Percentiles rank a stretch among this genome's conserved stretches.
Conservation (phyloP, 148 eudicot genomes). For the Vaccinium darrowii region DNA sequence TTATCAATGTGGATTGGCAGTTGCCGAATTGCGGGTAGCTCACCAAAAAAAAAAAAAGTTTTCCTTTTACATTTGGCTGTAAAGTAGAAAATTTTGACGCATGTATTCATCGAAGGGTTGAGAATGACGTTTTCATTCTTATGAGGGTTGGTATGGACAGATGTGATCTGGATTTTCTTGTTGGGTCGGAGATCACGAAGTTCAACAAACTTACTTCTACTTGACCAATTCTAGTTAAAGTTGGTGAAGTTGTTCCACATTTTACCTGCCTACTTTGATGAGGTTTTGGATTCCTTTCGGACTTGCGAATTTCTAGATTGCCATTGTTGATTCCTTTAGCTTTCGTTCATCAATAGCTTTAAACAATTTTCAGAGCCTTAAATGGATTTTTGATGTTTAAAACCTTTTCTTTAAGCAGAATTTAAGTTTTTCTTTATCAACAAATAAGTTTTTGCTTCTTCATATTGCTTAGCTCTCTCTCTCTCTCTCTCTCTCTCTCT, state of each 20-base stretch:
- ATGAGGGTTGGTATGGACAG: not conserved
- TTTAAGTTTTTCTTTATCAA: not conserved
- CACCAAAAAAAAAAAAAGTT: not conserved
- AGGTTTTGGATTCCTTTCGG: not conserved
- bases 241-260: not conserved
- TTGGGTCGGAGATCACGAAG: not conserved
- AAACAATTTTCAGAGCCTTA: not conserved
- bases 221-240: conserved; percentile 9
- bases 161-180: not conserved
- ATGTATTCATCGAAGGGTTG: not conserved
- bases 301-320: not conserved
- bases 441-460: not conserved
- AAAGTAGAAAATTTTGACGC: not conserved
- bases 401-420: not conserved
- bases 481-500: not conserved
- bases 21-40: not conserved
- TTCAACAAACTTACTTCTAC: not conserved
- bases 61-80: not conserved
- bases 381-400: not conserved
- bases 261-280: not conserved
- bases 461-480: not conserved
- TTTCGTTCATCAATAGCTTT: not conserved
- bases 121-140: conserved; percentile 1
- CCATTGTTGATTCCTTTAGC: not conserved
- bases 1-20: not conserved